Conservation (phyloP, 2,329 filamentous ascomycete genomes). For the Penicillium oxalicum region DNA sequence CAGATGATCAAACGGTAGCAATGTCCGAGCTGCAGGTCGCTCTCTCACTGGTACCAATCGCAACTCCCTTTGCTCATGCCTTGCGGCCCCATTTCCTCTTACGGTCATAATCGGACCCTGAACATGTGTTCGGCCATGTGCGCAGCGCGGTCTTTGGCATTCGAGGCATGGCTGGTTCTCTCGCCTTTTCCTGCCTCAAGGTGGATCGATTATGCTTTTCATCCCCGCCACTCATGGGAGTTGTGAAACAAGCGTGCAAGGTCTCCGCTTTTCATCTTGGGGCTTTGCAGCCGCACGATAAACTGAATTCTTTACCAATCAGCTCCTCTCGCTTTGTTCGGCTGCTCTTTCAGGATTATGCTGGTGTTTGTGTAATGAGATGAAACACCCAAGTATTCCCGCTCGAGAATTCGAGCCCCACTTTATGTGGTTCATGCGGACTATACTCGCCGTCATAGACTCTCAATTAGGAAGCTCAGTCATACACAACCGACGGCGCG, state of each 20-base stretch:
- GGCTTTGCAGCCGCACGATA: not conserved
- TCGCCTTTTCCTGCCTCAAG: not conserved
- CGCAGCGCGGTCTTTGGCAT: not conserved
- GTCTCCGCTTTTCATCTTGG: too few species aligned
- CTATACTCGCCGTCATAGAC: not conserved
- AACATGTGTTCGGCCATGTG: slow-evolving; percentile 24
- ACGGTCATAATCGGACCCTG: slow-evolving; percentile 8
- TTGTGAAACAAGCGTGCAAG: not conserved
- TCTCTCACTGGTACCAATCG: not conserved
- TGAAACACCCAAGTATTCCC: too few species aligned
- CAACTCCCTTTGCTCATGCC: slow-evolving; percentile 19
- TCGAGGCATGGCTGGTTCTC: slow-evolving; percentile 4
- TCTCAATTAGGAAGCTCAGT: too few species aligned
- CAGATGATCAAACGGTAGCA: not conserved
- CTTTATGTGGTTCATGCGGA: not conserved
- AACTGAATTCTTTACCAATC: too few species aligned
- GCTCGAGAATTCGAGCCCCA: not conserved
- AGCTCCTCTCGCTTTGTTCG: too few species aligned
- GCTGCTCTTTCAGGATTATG: too few species aligned
- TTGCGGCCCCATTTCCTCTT: slow-evolving; percentile 10
- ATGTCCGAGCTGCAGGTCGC: not conserved
- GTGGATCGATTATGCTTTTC: not conserved
- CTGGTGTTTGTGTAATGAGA: not conserved
- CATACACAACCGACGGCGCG: not conserved
- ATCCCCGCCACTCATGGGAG: slow-evolving; percentile 1